A percentile compares a stretch with the other conserved stretches of the same genome.
phyloP scores from a whole-genome alignment of 768 basidiomycete species.

The Amanita molliuscula region DNA sequence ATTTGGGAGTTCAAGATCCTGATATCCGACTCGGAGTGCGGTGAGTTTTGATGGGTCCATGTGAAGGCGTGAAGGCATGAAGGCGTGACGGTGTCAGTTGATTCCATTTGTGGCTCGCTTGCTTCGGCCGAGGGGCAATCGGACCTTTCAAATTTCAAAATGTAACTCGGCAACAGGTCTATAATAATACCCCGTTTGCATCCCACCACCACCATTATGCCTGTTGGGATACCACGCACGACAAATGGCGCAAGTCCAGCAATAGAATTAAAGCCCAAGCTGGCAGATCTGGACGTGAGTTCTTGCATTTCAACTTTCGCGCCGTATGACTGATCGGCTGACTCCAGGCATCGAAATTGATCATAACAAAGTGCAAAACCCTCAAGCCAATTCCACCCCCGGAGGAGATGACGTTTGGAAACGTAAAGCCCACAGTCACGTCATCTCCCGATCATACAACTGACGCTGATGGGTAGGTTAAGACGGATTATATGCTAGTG shows the following conservation, averaged over 20 bases:
- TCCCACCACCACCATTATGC: not conserved
- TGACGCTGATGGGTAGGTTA: conserved; percentile 24
- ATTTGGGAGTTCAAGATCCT: too few relatives aligned
- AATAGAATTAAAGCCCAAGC: not conserved
- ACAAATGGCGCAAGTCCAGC: not conserved
- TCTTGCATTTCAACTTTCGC: not conserved
- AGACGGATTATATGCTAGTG: conserved; percentile 74
- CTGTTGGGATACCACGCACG: not conserved
- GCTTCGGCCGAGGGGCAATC: too few relatives aligned
- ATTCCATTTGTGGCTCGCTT: too few relatives aligned
- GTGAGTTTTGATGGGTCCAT: too few relatives aligned
- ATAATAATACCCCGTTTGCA: not conserved
- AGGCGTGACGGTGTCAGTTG: too few relatives aligned
- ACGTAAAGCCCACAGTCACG: conserved; percentile 24
- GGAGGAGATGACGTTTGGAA: conserved; percentile 45
- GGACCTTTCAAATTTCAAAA: too few relatives aligned
- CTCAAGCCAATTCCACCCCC: conserved; percentile 41
- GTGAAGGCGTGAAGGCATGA: too few relatives aligned
- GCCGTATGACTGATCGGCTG: not conserved
- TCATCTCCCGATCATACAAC: not conserved
- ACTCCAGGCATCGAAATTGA: conserved; percentile 44
- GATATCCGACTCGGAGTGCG: too few relatives aligned
- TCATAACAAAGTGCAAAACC: conserved; percentile 30
- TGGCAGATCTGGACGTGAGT: conserved; percentile 13
- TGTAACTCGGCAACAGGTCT: not conserved